Conservation (phyloP, 2,329 filamentous ascomycete species). For the Ampelomyces quisqualis region DNA sequence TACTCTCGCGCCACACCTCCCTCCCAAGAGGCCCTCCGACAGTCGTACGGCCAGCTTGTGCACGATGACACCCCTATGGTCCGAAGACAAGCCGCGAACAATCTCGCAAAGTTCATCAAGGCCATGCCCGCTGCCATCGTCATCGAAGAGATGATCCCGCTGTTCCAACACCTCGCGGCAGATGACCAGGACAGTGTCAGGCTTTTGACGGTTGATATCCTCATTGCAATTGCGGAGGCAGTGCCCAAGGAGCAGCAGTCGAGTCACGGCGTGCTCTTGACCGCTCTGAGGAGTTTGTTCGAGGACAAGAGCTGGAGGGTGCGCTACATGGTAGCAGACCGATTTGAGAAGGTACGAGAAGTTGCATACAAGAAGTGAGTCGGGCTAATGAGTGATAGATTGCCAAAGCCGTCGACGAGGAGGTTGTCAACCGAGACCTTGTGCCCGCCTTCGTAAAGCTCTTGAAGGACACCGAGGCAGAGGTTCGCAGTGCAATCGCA, state of each 20-base stretch:
- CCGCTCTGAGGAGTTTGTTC: slow-evolving; percentile 86
- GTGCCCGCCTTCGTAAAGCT: slow-evolving; percentile 97
- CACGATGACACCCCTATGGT: slow-evolving; percentile 99
- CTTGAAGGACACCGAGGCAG: slow-evolving; percentile 95
- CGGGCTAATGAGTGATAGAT: slow-evolving; percentile 61
- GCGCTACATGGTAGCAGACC: slow-evolving; percentile 97
- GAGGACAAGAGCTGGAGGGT: slow-evolving; percentile 99
- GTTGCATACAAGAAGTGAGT: slow-evolving; percentile 9
- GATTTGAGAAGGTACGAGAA: slow-evolving; percentile 82
- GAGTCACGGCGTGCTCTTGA: slow-evolving; percentile 89
- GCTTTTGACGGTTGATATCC: slow-evolving; percentile 90
- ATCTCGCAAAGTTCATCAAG: slow-evolving; percentile 96
- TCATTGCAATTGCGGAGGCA: slow-evolving; percentile 94
- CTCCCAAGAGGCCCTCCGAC: slow-evolving; percentile 87
- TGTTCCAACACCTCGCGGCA: slow-evolving; percentile 94
- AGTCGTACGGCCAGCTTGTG: slow-evolving; percentile 89
- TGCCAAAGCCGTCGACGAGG: slow-evolving; percentile 96
- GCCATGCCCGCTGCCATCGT: slow-evolving; percentile 90
- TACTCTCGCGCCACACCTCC: slow-evolving; percentile 86
- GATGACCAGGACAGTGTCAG: slow-evolving; percentile 98
- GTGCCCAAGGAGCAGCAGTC: slow-evolving; percentile 98
- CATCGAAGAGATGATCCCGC: slow-evolving; percentile 97
- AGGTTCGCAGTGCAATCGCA: slow-evolving; percentile 94
- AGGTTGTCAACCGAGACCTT: slow-evolving; percentile 89
- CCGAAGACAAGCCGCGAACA: slow-evolving; percentile 91